Conservation (phyloP, 441 rosid genomes). For the Erysimum cheiri region DNA sequence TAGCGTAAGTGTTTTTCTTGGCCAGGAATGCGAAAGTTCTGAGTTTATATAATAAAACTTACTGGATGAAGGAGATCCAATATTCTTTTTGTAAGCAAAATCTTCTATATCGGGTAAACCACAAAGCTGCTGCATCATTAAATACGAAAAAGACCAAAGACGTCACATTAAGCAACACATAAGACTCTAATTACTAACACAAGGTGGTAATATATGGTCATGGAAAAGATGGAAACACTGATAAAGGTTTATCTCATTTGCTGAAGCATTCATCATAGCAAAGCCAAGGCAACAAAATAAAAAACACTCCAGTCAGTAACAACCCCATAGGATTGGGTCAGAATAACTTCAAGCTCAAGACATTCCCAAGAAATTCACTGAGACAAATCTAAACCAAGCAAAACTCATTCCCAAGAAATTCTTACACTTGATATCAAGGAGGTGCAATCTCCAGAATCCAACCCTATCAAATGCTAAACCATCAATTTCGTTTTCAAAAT, state of each 20-base stretch:
- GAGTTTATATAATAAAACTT: conserved; percentile 38
- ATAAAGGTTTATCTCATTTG: conserved; percentile 17
- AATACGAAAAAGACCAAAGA: conserved; percentile 4
- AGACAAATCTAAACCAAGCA: not conserved
- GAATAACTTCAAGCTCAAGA: not conserved
- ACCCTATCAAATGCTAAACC: not conserved
- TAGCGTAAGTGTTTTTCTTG: conserved; percentile 19
- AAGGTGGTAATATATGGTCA: not conserved
- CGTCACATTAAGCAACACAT: not conserved
- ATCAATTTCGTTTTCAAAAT: not conserved
- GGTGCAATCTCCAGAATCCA: conserved; percentile 7
- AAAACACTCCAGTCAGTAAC: not conserved
- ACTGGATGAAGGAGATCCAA: conserved; percentile 53
- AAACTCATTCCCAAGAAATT: not conserved
- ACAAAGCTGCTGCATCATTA: conserved; percentile 48
- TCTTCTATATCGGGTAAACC: conserved; percentile 81
- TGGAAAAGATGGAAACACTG: conserved; percentile 10
- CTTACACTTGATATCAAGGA: not conserved
- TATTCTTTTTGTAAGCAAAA: conserved; percentile 58
- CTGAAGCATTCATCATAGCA: conserved; percentile 1
- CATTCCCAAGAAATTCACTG: not conserved
- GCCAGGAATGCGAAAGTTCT: not conserved
- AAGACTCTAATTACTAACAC: not conserved
- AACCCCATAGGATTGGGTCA: not conserved
- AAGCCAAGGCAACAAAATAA: not conserved